Base-by-base conservation (phyloP, 208 protist species). In the Trypanosoma melophagium region DNA sequence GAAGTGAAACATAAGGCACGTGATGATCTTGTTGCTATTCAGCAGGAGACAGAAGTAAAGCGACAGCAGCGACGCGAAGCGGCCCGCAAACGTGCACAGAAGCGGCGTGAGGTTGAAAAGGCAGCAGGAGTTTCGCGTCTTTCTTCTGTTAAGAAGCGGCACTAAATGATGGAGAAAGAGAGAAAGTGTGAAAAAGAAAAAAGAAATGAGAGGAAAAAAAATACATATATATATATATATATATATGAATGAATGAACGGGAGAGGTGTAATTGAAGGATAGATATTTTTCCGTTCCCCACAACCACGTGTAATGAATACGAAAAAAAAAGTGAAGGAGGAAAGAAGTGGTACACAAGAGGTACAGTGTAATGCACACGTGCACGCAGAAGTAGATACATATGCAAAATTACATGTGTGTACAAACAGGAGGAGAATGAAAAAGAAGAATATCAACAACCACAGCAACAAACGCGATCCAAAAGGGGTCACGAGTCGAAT, bases 1-100 rank as follows among this genome's bases (percentile, higher is more conserved):
- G 86, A 90, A 60, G 73, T 96, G 57, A 96, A 96, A 74, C 78
- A 88, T 71, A 84, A 76, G 71, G 90, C 87, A 12, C 77, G 86
- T 52, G 87, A 96, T 68, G 87, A 93, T 67, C 63, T 93, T 5
- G 67, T 90, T 35, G 80, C 84, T 13, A 81, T 93, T 19, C 79
- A 92, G 78, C 69, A 82, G 64, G 87, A 93, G 78, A 71, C 76
- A 61, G 86, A 90, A 44, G 71, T 56, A 28, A 94, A 96, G 87
- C 82, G 83, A 51, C 66, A 77, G 24, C 80, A 90, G 69, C 83
- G 90, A 28, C 86, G 83, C 24, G 87, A 89, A 71, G 83, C 84
- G 9, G 73, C 79, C 13, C 87, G 90, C 64, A 91, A 92, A 81
- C 80, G 80, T 17, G 54, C 67, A 35, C 83, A 91, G 74, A 82